Conservation (phyloP, 2,329 filamentous ascomycete species). For the Mycosphaerella arachidis region DNA sequence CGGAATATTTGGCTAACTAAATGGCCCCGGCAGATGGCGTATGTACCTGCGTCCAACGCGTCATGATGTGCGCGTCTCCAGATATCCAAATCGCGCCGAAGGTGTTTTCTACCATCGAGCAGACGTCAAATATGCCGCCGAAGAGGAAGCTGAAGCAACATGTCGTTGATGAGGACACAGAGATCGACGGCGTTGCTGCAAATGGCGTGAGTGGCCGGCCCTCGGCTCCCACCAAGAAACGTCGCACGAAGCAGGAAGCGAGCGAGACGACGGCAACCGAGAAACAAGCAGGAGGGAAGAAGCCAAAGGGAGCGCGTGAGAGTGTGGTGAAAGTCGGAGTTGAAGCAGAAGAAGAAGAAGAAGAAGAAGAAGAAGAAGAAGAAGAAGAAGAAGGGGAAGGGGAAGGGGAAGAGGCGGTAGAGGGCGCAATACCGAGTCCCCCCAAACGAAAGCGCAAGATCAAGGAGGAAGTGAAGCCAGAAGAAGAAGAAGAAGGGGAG, state of each 20-base stretch:
- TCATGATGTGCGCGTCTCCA: background rate
- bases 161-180: slow-evolving; percentile 12
- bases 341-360: slow-evolving; percentile 5
- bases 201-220: slow-evolving; percentile 4
- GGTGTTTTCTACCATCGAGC: background rate
- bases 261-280: slow-evolving; percentile 10
- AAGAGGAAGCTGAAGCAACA: slow-evolving; percentile 22
- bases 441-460: slow-evolving; percentile 14
- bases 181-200: slow-evolving; percentile 13
- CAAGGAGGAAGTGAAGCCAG: slow-evolving; percentile 12
- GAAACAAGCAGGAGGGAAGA: slow-evolving; percentile 7
- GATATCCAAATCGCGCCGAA: background rate
- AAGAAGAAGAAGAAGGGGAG: slow-evolving; percentile 6
- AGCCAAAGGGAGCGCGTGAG: slow-evolving; percentile 13
- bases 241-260: slow-evolving; percentile 16
- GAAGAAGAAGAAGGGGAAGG: too few relatives aligned
- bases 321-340: slow-evolving; percentile 15
- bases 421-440: background rate
- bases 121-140: slow-evolving; percentile 19
- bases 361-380: too few relatives aligned
- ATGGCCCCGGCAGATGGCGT: background rate
- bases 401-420: slow-evolving; percentile 5
- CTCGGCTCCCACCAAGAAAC: slow-evolving; percentile 18
- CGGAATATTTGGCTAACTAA: background rate
- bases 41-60: slow-evolving; percentile 3